Evolutionary conservation across 1,139 yeast species (phyloP).

Genomic region (Suhomyces panamericanus): DNA sequence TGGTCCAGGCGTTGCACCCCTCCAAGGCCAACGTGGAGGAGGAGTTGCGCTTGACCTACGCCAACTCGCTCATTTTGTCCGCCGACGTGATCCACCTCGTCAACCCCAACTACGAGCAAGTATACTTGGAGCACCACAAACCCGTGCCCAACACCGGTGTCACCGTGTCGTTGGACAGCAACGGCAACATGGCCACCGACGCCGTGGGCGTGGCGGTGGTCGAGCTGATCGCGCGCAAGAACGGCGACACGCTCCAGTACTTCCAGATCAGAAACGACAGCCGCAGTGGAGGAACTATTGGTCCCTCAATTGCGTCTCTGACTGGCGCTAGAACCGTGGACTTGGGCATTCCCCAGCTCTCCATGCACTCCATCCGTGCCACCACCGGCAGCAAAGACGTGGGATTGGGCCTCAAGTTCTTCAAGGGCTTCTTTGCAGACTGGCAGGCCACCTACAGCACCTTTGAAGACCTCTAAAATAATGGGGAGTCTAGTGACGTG

Average conservation of each 20-base stretch:
- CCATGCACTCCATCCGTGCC: conserved; percentile 83
- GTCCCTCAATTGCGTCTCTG: conserved; percentile 61
- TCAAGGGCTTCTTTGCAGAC: conserved; percentile 57
- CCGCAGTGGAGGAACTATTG: conserved; percentile 79
- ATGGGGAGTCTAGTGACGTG: too few relatives aligned
- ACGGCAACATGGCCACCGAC: conserved; percentile 82
- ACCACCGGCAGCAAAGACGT: conserved; percentile 71
- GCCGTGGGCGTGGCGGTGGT: conserved; percentile 65
- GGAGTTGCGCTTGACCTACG: conserved; percentile 36
- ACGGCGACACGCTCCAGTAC: conserved; percentile 65
- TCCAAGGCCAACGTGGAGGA: conserved; percentile 26
- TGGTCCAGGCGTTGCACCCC: conserved; percentile 22
- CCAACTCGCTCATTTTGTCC: conserved; percentile 59
- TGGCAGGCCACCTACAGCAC: conserved; percentile 55
- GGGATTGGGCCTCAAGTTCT: conserved; percentile 65
- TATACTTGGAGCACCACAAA: conserved; percentile 69
- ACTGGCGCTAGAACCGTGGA: conserved; percentile 80
- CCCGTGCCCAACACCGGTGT: conserved; percentile 80
- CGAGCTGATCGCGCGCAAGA: conserved; percentile 61
- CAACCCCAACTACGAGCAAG: conserved; percentile 61
- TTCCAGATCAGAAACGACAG: conserved; percentile 72
- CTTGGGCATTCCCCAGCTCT: conserved; percentile 72
- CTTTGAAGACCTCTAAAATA: conserved; percentile 46
- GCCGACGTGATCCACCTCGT: conserved; percentile 68
- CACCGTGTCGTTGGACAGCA: conserved; percentile 69